Conservation (phyloP, 1,284 basidiomycete species). For the Tilletia indica region DNA sequence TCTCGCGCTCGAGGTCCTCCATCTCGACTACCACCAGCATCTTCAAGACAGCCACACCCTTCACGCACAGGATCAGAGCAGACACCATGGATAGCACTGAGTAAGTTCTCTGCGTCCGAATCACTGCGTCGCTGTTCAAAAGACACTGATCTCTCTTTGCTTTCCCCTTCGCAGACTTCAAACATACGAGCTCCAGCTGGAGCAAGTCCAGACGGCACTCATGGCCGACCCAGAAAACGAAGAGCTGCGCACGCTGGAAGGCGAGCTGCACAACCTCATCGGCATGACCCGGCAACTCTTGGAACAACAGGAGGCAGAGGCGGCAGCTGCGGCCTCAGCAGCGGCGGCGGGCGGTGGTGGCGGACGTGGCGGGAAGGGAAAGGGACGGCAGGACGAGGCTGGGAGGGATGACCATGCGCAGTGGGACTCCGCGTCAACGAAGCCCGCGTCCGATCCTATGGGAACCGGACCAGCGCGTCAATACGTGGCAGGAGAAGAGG, state of each 20-base stretch:
- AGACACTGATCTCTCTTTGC: not conserved
- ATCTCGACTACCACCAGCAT: not conserved
- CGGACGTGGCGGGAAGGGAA: not conserved
- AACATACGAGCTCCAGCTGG: constrained; percentile 61
- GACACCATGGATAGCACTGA: constrained; percentile 26
- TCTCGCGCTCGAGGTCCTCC: not conserved
- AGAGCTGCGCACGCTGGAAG: constrained; percentile 69
- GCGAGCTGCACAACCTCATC: constrained; percentile 86
- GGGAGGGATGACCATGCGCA: not conserved
- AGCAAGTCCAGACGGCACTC: constrained; percentile 83
- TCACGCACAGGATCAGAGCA: not conserved
- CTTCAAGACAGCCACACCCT: not conserved
- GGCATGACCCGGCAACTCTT: constrained; percentile 65
- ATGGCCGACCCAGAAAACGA: constrained; percentile 75
- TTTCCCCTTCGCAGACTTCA: constrained; percentile 22
- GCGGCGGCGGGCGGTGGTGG: not conserved
- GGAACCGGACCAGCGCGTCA: not conserved
- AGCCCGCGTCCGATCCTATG: constrained; percentile 13
- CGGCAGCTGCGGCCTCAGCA: constrained; percentile 1
- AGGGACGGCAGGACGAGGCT: constrained; percentile 1
- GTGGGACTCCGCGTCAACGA: not conserved
- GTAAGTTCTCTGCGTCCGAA: constrained; percentile 17
- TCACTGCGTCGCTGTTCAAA: not conserved
- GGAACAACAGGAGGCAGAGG: constrained; percentile 15
- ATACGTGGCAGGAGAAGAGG: constrained; percentile 79